Evolutionary conservation across 2,329 filamentous ascomycete species (phyloP).

Genomic region (Cytospora leucostoma): DNA sequence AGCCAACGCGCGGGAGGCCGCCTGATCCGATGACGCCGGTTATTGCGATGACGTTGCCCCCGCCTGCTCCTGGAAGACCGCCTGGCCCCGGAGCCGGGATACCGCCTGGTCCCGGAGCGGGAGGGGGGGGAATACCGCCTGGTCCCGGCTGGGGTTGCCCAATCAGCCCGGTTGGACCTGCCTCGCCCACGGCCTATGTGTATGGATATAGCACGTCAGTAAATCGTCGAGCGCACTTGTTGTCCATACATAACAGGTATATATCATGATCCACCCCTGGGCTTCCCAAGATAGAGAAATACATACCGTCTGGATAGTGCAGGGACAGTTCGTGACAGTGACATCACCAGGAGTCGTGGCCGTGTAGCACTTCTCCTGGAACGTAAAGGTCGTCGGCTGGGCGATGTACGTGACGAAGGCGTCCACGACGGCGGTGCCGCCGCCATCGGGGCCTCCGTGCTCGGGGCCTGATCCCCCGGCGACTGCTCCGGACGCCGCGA

Average conservation of each 20-base stretch:
- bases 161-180: neutral
- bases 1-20: too few relatives aligned
- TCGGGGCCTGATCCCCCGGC: constrained; percentile 19
- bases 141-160: too few relatives aligned
- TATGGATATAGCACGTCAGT: neutral
- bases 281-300: neutral
- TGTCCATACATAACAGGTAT: neutral
- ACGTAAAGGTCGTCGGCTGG: constrained; percentile 52
- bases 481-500: constrained; percentile 33
- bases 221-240: neutral
- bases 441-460: too few relatives aligned
- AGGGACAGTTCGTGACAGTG: constrained; percentile 57
- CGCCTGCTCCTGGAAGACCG: too few relatives aligned
- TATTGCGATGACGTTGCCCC: too few relatives aligned
- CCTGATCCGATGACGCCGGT: too few relatives aligned
- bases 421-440: constrained; percentile 33
- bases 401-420: constrained; percentile 45
- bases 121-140: too few relatives aligned
- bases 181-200: neutral
- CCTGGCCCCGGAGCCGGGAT: too few relatives aligned
- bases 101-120: neutral
- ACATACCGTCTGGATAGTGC: constrained; percentile 41
- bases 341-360: constrained; percentile 56
- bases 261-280: neutral
- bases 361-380: constrained; percentile 54